Evolutionary conservation across 2,329 filamentous ascomycete genomes (phyloP), one percentile per base, ranked within the genome.

Genomic region (Amauroascus verrucosus): DNA sequence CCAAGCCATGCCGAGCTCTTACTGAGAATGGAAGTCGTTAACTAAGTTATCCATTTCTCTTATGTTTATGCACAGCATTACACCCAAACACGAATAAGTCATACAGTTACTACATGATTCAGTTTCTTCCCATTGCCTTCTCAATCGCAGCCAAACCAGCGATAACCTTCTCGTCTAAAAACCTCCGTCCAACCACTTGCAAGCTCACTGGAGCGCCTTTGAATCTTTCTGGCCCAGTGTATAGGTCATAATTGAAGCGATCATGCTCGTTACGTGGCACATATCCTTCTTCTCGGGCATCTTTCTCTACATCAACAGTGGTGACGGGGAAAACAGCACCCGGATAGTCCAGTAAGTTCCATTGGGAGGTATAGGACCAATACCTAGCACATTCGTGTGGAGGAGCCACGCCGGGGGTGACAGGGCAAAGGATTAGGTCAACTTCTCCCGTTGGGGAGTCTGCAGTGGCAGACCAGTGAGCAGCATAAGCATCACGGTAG

Each of bases 301-400:
- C 77, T 13, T 67, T 60, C 0, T 60, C 60, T 1, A 69, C 69
- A 51, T 77, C 70, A 1, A 75, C 72, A 40, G 67, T 62, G 1
- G 69, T 70, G 1, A 77, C 79, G 0, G 83, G 83, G 61, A 86
- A 84, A 0, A 81, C 74, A 1, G 78, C 65, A 8, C 74, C 76
- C 0, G 83, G 80, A 63, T 84, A 85, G 63, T 87, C 82, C 1
- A 86, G 73, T 40, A 86, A 60, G 62, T 86, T 87, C 81, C 82
- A 86, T 56, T 82, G 77, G 0, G 76, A 70, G 0, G 81, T 84
- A 59, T 86, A 87, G 1, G 76, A 76, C 81, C 82, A 86, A 58
- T 79, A 79, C 35, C 66, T 71, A 63, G 84, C 61, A 55, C 72
- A 67, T 58, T 79, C 65, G 57, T 81, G 73, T 56, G 77, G 67